Evolutionary conservation across 169 alveolate species (phyloP).

Genomic region (Neospora caninum): DNA sequence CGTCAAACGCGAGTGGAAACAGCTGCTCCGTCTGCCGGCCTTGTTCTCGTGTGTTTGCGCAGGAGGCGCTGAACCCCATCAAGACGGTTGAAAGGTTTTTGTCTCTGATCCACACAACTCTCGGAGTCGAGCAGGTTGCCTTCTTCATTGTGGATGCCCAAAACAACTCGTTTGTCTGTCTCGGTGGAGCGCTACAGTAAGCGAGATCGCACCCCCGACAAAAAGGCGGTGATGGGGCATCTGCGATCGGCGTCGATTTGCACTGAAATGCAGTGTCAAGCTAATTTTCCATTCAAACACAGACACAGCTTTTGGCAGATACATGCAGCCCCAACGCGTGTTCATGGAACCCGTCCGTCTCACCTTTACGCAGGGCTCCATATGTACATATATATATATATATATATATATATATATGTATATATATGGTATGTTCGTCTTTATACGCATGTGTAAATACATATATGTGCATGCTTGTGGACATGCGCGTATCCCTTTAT

Average conservation of each 20-base stretch:
- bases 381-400: not conserved
- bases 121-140: conserved; percentile 67
- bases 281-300: not conserved
- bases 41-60: not conserved
- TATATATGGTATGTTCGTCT: not conserved
- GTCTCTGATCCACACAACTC: conserved; percentile 57
- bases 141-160: conserved; percentile 67
- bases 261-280: not conserved
- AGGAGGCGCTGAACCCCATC: conserved; percentile 63
- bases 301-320: too few species aligned
- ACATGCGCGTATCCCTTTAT: not conserved
- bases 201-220: not conserved
- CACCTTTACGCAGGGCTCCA: too few species aligned
- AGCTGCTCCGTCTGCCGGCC: too few species aligned
- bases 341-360: too few species aligned
- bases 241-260: too few species aligned
- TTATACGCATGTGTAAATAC: not conserved
- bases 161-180: conserved; percentile 62
- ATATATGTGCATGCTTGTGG: not conserved
- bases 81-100: conserved; percentile 64
- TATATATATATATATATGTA: not conserved
- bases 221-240: conserved; percentile 15
- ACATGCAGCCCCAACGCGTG: too few species aligned
- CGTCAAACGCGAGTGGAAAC: too few species aligned
- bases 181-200: conserved; percentile 60